Base-by-base conservation (phyloP, 2,329 filamentous ascomycete genomes). In the Nothophaeocryptopus gaeumannii region DNA sequence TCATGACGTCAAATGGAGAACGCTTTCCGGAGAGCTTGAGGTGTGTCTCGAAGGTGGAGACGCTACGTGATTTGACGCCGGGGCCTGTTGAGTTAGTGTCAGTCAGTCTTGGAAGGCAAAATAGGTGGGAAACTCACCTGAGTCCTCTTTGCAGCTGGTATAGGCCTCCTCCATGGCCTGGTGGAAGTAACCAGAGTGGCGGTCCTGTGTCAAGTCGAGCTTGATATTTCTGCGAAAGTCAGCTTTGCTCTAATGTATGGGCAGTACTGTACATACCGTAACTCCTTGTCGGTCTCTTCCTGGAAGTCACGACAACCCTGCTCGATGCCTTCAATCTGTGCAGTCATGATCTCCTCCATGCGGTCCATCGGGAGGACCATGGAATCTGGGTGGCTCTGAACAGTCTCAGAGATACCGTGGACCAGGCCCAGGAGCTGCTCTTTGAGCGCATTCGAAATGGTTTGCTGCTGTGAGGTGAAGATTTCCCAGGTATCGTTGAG, bases 201-300 rank as follows among this genome's bases (percentile, higher is more conserved):
- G 32, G 34, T 54, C 54, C 8, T 38, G 33, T 1, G 39, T 53
- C 1, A 36, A 26, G 26, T 56, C 43, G 7, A 54, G 47, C 38
- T 46, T 47, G 44, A 52, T 39, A 39, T 50, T 48, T 11, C 45
- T 47, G 33, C 13, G n/a, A n/a, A 26, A 10, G 30, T 47, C n/a
- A 47, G 45, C 35, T 13, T 15, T n/a, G 16, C 13, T 10, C 4
- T 13, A 30, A 45, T 11, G n/a, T n/a, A n/a, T n/a, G n/a, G n/a
- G n/a, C n/a, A n/a, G n/a, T n/a, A n/a, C n/a, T n/a, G n/a, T n/a
- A n/a, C n/a, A n/a, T n/a, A n/a, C n/a, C n/a, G n/a, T n/a, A n/a
- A n/a, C 30, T 43, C 20, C 8, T 33, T 30, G 41, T 31, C 3
- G 9, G 40, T 13, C 7, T 38, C 35, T 13, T 38, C 13, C 8